Conservation (phyloP, 1,139 yeast genomes). For the Pichia sp. region DNA sequence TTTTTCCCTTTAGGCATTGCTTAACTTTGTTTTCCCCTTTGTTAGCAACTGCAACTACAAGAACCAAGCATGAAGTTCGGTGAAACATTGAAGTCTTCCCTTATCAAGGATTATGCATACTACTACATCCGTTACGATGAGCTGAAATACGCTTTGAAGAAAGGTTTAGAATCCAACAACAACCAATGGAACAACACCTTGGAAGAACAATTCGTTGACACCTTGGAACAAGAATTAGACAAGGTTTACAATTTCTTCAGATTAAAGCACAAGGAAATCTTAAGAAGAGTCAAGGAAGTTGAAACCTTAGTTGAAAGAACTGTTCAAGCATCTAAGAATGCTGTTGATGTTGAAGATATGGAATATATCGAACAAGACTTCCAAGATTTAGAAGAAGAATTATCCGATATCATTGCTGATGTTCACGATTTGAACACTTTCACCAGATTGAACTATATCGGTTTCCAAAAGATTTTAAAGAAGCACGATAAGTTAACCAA, state of each 20-base stretch:
- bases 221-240: slow-evolving; percentile 78
- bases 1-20: background rate
- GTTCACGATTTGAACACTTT: slow-evolving; percentile 96
- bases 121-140: slow-evolving; percentile 92
- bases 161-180: slow-evolving; percentile 46
- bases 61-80: slow-evolving; percentile 85
- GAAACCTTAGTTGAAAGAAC: slow-evolving; percentile 44
- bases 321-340: slow-evolving; percentile 30
- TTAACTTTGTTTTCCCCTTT: background rate
- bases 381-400: slow-evolving; percentile 86
- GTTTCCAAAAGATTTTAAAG: slow-evolving; percentile 92
- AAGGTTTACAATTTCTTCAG: slow-evolving; percentile 89
- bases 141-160: slow-evolving; percentile 74
- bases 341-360: slow-evolving; percentile 34
- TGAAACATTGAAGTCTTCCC: slow-evolving; percentile 68
- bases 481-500: slow-evolving; percentile 90
- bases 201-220: slow-evolving; percentile 77
- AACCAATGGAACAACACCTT: slow-evolving; percentile 64
- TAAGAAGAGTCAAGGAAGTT: slow-evolving; percentile 77
- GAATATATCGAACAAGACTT: slow-evolving; percentile 72
- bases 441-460: slow-evolving; percentile 89
- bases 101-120: slow-evolving; percentile 81
- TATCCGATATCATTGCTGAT: slow-evolving; percentile 93
- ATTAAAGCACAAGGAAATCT: slow-evolving; percentile 81
- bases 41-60: background rate